Percentiles rank a stretch among this genome's conserved stretches.
phyloP scores from a whole-genome alignment of 495 filamentous ascomycete genomes.

The Cercophora scortea region DNA sequence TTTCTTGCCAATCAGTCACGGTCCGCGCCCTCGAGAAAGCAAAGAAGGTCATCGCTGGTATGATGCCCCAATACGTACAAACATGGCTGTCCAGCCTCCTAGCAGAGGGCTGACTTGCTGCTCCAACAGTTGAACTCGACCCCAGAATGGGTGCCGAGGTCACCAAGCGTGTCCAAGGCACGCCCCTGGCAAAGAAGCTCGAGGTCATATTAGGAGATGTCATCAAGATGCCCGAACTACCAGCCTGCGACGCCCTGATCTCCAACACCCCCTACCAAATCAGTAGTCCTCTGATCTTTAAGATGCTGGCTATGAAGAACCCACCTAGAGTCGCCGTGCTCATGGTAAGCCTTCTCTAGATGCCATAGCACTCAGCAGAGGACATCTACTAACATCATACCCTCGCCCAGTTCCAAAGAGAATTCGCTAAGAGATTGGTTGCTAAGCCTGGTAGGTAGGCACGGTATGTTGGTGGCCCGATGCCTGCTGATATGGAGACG shows the following conservation, averaged over 20 bases:
- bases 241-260: constrained; percentile 86
- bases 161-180: constrained; percentile 88
- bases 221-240: constrained; percentile 73
- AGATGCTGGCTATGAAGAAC: constrained; percentile 66
- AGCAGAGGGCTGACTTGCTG: constrained; percentile 2
- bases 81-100: background rate
- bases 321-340: constrained; percentile 73
- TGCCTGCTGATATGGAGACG: no score
- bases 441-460: constrained; percentile 17
- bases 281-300: constrained; percentile 84
- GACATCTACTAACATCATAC: constrained; percentile 1
- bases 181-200: constrained; percentile 67
- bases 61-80: background rate
- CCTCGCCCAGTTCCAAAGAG: constrained; percentile 21
- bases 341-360: constrained; percentile 53
- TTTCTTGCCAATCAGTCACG: constrained; percentile 54
- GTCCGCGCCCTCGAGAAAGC: constrained; percentile 81
- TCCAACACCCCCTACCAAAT: constrained; percentile 94
- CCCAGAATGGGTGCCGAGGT: constrained; percentile 95
- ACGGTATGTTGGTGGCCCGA: no score
- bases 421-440: constrained; percentile 26
- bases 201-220: constrained; percentile 88
- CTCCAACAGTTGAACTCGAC: constrained; percentile 67
- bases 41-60: constrained; percentile 68
- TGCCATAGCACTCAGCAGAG: background rate